phyloP scores from a whole-genome alignment of 1,284 basidiomycete genomes.

The Fomitopsis schrenkii region DNA sequence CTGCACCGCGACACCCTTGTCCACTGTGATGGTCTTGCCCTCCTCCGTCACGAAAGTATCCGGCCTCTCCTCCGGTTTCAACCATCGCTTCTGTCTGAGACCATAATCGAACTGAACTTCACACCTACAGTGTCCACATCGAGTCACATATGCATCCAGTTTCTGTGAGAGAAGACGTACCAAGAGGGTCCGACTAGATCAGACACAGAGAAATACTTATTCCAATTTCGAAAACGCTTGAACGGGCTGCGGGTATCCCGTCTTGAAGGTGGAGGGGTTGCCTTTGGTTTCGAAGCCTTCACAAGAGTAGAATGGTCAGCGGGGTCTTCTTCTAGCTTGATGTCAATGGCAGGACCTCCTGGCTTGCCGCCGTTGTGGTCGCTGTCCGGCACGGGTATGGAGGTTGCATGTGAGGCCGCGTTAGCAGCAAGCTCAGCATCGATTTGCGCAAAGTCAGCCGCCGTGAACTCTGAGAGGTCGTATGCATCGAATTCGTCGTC shows the following conservation, averaged over 20 bases:
- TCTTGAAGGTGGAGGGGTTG: background rate
- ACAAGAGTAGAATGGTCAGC: constrained; percentile 17
- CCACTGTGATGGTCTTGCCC: constrained; percentile 67
- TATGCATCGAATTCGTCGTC: constrained; percentile 37
- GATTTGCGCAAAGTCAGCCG: constrained; percentile 49
- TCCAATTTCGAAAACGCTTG: constrained; percentile 19
- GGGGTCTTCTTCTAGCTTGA: constrained; percentile 23
- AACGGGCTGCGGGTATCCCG: constrained; percentile 19
- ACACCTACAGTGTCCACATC: constrained; percentile 43
- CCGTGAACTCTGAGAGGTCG: constrained; percentile 54
- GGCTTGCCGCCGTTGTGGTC: background rate
- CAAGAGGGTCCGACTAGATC: constrained; percentile 49
- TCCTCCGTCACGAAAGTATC: constrained; percentile 51
- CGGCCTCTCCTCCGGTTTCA: constrained; percentile 53
- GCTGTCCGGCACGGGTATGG: background rate
- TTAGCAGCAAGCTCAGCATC: constrained; percentile 35
- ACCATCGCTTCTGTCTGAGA: constrained; percentile 52
- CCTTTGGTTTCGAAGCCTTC: constrained; percentile 11
- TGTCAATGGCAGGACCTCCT: constrained; percentile 27
- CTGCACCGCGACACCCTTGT: constrained; percentile 48
- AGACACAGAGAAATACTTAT: constrained; percentile 32
- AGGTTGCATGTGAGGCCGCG: constrained; percentile 22
- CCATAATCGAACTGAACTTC: constrained; percentile 79
- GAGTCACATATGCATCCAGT: background rate
- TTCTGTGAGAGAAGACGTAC: constrained; percentile 30